phyloP scores from a whole-genome alignment of 768 basidiomycete species.

The Peribolospora kevripleyi region DNA sequence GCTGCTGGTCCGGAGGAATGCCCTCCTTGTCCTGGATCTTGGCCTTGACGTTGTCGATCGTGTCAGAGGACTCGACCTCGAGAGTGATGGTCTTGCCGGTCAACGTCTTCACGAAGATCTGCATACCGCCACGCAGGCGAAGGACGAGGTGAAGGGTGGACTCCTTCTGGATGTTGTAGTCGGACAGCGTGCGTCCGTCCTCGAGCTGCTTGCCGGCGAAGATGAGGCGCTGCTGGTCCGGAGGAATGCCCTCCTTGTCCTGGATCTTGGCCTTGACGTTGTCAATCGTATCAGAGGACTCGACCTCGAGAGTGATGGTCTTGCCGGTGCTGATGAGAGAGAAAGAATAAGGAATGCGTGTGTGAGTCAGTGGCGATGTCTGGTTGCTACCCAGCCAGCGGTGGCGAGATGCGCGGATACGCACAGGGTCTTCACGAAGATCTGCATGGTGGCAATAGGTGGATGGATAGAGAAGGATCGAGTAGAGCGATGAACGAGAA shows the following conservation, averaged over 20 bases:
- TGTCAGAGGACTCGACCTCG: conserved; percentile 80
- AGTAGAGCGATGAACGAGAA: too few relatives aligned
- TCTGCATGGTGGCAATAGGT: conserved; percentile 33
- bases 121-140: conserved; percentile 59
- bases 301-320: conserved; percentile 33
- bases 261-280: conserved; percentile 25
- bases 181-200: conserved; percentile 26
- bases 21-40: conserved; percentile 91
- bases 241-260: conserved; percentile 50
- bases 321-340: conserved; percentile 49
- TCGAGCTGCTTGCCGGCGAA: conserved; percentile 30
- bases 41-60: conserved; percentile 80
- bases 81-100: conserved; percentile 69
- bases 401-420: conserved; percentile 16
- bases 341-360: background rate
- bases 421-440: conserved; percentile 51
- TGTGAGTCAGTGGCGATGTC: too few relatives aligned
- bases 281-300: conserved; percentile 28
- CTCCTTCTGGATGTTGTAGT: conserved; percentile 14
- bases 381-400: too few relatives aligned
- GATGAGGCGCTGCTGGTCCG: conserved; percentile 30
- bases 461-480: conserved; percentile 1
- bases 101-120: conserved; percentile 66
- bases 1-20: conserved; percentile 78
- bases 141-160: conserved; percentile 19